phyloP scores from a whole-genome alignment of 164 flowering plant species.

The Stephania japonica region DNA sequence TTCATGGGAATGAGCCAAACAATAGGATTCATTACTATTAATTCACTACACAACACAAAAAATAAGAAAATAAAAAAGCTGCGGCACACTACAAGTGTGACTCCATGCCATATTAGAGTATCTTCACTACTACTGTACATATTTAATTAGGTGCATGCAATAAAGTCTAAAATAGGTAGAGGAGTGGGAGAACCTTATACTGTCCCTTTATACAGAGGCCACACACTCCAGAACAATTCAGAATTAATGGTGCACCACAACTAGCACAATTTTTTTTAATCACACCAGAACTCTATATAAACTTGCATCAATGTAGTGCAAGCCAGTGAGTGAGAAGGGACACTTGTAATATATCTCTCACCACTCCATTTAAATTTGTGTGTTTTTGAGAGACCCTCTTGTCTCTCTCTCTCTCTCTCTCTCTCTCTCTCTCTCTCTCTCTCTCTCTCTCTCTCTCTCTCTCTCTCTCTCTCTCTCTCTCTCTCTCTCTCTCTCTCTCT shows the following conservation, averaged over 20 bases:
- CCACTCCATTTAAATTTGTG: no score
- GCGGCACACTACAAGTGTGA: not conserved
- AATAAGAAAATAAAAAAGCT: not conserved
- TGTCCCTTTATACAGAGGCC: not conserved
- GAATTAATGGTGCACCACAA: not conserved
- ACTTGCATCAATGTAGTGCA: not conserved
- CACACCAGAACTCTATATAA: not conserved
- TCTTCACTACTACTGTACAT: not conserved
- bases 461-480: no score
- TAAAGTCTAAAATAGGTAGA: not conserved
- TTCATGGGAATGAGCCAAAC: not conserved
- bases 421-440: no score
- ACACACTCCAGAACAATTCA: not conserved
- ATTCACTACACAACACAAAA: not conserved
- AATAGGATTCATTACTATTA: not conserved
- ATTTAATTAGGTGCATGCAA: no score
- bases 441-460: no score
- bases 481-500: no score
- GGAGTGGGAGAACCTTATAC: not conserved
- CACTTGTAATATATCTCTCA: no score
- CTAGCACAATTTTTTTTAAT: not conserved
- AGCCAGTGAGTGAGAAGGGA: no score
- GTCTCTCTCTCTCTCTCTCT: no score
- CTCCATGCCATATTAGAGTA: not conserved
- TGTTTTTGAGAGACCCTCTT: no score